These are phyloP conservation scores for Byssothecium circinans DNA, from an alignment of 2,329 filamentous ascomycete species.

Conservation along the genomic window DNA sequence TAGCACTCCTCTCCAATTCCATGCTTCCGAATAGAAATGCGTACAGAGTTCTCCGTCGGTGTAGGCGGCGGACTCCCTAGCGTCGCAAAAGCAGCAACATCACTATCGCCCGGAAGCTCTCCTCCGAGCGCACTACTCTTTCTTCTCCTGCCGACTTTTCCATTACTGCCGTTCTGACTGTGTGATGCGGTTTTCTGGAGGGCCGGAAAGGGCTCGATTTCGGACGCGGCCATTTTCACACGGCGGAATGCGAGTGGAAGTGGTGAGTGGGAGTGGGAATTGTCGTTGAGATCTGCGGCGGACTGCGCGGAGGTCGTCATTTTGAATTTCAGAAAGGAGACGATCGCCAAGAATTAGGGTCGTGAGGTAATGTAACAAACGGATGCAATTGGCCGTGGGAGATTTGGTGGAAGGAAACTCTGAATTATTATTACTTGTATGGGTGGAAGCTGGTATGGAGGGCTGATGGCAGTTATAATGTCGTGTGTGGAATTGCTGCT, in stretches of 20 bases:
- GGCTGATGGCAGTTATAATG: too few species aligned
- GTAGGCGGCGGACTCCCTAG: slow-evolving; percentile 26
- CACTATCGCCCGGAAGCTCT: slow-evolving; percentile 57
- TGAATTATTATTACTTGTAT: too few species aligned
- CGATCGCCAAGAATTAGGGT: slow-evolving; percentile 8
- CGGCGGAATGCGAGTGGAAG: slow-evolving; percentile 9
- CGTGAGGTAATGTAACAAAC: neutral
- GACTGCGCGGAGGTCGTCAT: slow-evolving; percentile 10
- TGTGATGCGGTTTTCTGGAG: slow-evolving; percentile 21
- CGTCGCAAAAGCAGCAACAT: slow-evolving; percentile 55
- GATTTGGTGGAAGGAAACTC: too few species aligned
- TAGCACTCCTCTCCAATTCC: slow-evolving; percentile 1
- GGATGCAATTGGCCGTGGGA: slow-evolving; percentile 6
- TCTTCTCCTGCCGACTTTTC: slow-evolving; percentile 40
- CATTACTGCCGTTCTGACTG: slow-evolving; percentile 11
- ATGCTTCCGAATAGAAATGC: neutral
- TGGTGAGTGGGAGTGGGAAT: slow-evolving; percentile 7
- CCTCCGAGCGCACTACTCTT: slow-evolving; percentile 54
- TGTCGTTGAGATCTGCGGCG: neutral
- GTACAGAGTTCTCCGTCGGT: slow-evolving; percentile 22
- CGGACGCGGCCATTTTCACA: slow-evolving; percentile 19
- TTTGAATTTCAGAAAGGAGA: slow-evolving; percentile 13
- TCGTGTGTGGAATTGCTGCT: too few species aligned
- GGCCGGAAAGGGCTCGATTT: slow-evolving; percentile 37
- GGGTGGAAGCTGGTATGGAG: too few species aligned